Percentiles rank a stretch among this genome's conserved stretches.
phyloP scores from a whole-genome alignment of 805 yeast genomes.

The Barnettozyma wickerhamii region DNA sequence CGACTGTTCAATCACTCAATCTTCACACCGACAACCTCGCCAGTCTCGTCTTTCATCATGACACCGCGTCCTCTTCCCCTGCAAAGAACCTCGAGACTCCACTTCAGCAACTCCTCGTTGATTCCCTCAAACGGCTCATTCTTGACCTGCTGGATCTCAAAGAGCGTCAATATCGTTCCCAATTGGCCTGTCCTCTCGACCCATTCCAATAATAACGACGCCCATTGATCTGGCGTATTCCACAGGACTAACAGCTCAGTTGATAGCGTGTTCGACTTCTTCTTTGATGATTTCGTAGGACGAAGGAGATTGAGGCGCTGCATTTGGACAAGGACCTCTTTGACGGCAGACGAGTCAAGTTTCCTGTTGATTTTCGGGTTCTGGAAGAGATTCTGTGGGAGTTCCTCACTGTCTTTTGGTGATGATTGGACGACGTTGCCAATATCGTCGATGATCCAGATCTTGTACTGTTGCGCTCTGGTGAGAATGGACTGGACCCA shows the following conservation, averaged over 20 bases:
- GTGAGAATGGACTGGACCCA: conserved; percentile 67
- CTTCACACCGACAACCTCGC: conserved; percentile 75
- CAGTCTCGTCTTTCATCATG: conserved; percentile 54
- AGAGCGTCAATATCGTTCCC: conserved; percentile 73
- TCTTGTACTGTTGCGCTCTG: conserved; percentile 52
- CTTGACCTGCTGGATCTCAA: conserved; percentile 72
- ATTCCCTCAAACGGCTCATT: conserved; percentile 60
- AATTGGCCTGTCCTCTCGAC: conserved; percentile 74
- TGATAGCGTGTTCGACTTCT: background rate
- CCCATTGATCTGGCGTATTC: conserved; percentile 69
- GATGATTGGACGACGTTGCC: conserved; percentile 24
- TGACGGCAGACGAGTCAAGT: conserved; percentile 49
- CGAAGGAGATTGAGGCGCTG: conserved; percentile 44
- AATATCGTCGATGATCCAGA: conserved; percentile 47
- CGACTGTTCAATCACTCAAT: conserved; percentile 24
- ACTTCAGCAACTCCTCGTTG: conserved; percentile 50
- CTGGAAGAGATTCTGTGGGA: conserved; percentile 35
- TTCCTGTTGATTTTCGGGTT: conserved; percentile 49
- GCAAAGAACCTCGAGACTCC: conserved; percentile 53
- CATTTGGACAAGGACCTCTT: conserved; percentile 55
- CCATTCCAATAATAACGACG: conserved; percentile 58
- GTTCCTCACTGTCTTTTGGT: background rate
- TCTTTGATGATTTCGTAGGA: background rate
- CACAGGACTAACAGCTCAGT: conserved; percentile 44
- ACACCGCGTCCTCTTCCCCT: conserved; percentile 66